These are phyloP conservation scores for Pseudozyma pruni DNA, from an alignment of 1,284 basidiomycete species.

Conservation along the genomic window DNA sequence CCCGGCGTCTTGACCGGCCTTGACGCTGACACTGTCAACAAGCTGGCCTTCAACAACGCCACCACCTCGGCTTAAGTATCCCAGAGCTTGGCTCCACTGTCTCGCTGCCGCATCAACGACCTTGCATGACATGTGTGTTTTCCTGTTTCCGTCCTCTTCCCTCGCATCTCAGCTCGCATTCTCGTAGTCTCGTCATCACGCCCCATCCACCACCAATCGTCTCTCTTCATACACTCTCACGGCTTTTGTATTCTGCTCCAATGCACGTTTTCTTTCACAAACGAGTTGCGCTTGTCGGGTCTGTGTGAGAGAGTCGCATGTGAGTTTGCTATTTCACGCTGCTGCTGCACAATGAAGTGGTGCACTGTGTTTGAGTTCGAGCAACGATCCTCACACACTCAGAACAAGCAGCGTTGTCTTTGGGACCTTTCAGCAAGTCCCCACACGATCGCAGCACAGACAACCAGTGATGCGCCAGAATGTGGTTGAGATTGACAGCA, in stretches of 20 bases:
- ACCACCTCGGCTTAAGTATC: constrained; percentile 36
- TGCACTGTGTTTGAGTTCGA: no score
- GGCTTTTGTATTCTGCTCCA: constrained; percentile 1
- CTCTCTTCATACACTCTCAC: background rate
- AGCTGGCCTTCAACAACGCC: constrained; percentile 67
- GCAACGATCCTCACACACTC: no score
- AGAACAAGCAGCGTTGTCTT: no score
- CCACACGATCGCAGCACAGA: no score
- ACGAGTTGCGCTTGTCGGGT: background rate
- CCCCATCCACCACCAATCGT: background rate
- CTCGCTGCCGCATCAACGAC: constrained; percentile 19
- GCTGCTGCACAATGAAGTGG: no score
- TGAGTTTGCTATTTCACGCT: background rate
- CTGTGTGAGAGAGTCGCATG: background rate
- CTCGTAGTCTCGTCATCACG: constrained; percentile 4
- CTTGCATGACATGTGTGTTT: constrained; percentile 39
- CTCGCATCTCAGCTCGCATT: constrained; percentile 9
- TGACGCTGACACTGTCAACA: constrained; percentile 62
- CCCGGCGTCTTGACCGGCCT: constrained; percentile 71
- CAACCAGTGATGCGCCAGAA: no score
- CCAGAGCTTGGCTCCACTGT: constrained; percentile 32
- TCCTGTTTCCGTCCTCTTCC: background rate
- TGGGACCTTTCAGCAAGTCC: no score
- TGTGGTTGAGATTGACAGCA: no score
- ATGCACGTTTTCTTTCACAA: constrained; percentile 3